Evolutionary conservation across 441 rosid species (phyloP), one percentile per base, ranked within the genome.

Genomic region (Oxalis stricta): DNA sequence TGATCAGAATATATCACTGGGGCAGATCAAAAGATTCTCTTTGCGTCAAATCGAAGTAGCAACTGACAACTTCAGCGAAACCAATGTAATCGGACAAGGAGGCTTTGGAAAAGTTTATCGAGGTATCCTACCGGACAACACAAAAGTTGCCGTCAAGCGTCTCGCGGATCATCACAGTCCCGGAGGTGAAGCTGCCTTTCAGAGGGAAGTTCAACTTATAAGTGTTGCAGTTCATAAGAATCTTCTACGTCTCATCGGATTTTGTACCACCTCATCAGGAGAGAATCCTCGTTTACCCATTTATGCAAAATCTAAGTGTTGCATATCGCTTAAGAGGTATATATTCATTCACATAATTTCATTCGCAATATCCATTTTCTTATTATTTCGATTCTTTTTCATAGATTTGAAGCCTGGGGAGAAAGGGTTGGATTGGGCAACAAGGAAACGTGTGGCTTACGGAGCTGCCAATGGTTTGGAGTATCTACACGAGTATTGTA

Each of bases 91-190:
- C 17, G 84, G 84, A 28, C 79, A 70, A 30, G 84, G 84, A 46
- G 84, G 84, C 9, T 76, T 70, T 46, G 84, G 84, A 19, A 76
- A 72, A 56, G 84, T 76, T 15, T 76, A 76, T 50, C 64, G 56
- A 68, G 79, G 83, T 19, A 54, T 70, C 33, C 79, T 76, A 42
- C 31, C 50, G 7, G 79, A 76, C 61, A 46, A 38, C 44, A 68
- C 70, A 10, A 60, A 68, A 41, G 68, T 76, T 52, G 84, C 84
- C 5, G 66, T 76, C 16, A 76, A 76, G 58, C 72, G 84, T 5
- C 79, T 76, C 4, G 42, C 53, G 0, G 79, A 70, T 50, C 58
- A 59, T 43, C 19, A 63, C 38, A 72, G 60, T 43, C 75, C 73
- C 2, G 71, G 73, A 5, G 84, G 84, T 60, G 75, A 68, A 44